phyloP scores from a whole-genome alignment of 331 rosid genomes.

The Cydonia oblonga region DNA sequence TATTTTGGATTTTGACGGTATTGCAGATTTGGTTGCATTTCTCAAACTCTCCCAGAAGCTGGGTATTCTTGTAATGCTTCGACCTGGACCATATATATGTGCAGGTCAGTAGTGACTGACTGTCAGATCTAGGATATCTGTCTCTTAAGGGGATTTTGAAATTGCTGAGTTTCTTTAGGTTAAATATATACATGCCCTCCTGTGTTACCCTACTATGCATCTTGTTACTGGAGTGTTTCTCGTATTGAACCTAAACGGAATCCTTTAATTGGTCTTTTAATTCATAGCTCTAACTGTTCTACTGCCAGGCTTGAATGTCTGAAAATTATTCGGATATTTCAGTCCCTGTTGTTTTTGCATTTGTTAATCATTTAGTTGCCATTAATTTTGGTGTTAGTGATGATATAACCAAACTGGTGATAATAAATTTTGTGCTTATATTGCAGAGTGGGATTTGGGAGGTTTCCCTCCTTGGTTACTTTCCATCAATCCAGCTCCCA shows the following conservation, averaged over 20 bases:
- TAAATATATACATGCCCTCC: neutral
- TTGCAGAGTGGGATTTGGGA: constrained; percentile 94
- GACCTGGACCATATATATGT: constrained; percentile 89
- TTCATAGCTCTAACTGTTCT: neutral
- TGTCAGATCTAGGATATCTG: neutral
- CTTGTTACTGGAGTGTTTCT: neutral
- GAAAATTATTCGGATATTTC: neutral
- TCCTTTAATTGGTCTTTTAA: neutral
- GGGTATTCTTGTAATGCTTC: constrained; percentile 63
- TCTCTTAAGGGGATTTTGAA: neutral
- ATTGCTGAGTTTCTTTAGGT: neutral
- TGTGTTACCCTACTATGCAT: neutral
- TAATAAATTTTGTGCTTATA: constrained; percentile 6
- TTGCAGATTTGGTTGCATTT: constrained; percentile 63
- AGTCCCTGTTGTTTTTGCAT: neutral
- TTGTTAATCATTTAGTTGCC: neutral
- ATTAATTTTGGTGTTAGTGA: neutral
- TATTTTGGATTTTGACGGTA: constrained; percentile 56
- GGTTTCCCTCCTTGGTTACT: constrained; percentile 91
- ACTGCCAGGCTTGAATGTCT: neutral
- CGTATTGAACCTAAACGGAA: neutral
- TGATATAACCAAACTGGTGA: neutral
- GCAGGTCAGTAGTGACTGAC: constrained; percentile 47
- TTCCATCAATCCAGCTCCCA: constrained; percentile 53
- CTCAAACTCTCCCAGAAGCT: constrained; percentile 73